These are phyloP conservation scores for Paraphysoderma sedebokerense DNA, from an alignment of 371 early-diverging fungal genomes.

Conservation along the genomic window DNA sequence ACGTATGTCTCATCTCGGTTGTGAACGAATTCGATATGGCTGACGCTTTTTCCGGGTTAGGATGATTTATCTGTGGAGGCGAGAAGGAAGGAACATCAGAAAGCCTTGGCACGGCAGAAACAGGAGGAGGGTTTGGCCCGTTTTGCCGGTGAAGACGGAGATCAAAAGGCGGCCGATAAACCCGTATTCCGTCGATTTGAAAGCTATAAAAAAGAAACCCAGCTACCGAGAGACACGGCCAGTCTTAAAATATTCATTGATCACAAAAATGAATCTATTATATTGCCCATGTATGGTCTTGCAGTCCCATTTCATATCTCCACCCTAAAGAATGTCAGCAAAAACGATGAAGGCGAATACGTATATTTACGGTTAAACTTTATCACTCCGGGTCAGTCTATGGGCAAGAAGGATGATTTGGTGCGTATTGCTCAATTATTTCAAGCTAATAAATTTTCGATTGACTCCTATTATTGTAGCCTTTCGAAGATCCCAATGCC, in stretches of 20 bases:
- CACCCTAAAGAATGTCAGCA: constrained; percentile 86
- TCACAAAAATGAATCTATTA: constrained; percentile 63
- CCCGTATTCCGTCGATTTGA: constrained; percentile 71
- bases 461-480: constrained; percentile 18
- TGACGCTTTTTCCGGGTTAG: constrained; percentile 9
- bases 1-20: neutral
- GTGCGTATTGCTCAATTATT: constrained; percentile 11
- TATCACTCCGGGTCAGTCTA: constrained; percentile 81
- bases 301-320: constrained; percentile 98
- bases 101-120: constrained; percentile 52
- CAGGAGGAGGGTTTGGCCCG: constrained; percentile 60
- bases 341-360: constrained; percentile 88
- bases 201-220: constrained; percentile 78
- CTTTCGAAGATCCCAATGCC: constrained; percentile 73
- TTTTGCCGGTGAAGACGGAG: constrained; percentile 46
- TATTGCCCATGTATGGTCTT: constrained; percentile 92
- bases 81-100: constrained; percentile 71
- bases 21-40: neutral
- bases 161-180: constrained; percentile 41
- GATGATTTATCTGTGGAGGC: constrained; percentile 63
- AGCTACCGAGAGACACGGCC: constrained; percentile 61
- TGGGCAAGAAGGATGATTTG: constrained; percentile 73
- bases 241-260: constrained; percentile 74
- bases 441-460: constrained; percentile 4
- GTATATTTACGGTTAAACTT: constrained; percentile 95